phyloP scores from a whole-genome alignment of 1,284 basidiomycete genomes.

The Puccinia novopanici region DNA sequence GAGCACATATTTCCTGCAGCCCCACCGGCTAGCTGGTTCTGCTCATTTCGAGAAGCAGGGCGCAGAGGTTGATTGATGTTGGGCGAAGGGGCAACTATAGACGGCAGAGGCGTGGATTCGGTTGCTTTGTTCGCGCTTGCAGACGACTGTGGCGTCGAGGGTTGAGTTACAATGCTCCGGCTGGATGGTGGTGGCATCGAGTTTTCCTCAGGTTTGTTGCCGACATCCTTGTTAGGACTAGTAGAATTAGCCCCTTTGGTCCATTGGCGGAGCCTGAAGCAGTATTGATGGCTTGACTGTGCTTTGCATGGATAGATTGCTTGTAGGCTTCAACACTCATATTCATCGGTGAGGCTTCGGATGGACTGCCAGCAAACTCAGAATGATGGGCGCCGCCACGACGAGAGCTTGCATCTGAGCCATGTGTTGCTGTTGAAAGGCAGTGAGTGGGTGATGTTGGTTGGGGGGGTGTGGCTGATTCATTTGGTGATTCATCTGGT shows the following conservation, averaged over 20 bases:
- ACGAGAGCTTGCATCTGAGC: slow-evolving; percentile 31
- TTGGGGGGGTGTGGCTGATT: slow-evolving; percentile 3
- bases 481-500: slow-evolving; percentile 1
- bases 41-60: slow-evolving; percentile 8
- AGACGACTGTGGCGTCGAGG: slow-evolving; percentile 40
- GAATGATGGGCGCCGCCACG: not conserved
- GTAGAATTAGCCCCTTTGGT: not conserved
- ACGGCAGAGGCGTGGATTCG: slow-evolving; percentile 26
- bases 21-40: slow-evolving; percentile 3
- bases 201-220: slow-evolving; percentile 14
- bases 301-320: slow-evolving; percentile 41
- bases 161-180: slow-evolving; percentile 24
- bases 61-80: slow-evolving; percentile 27
- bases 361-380: slow-evolving; percentile 15
- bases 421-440: slow-evolving; percentile 29
- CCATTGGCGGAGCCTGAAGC: slow-evolving; percentile 8
- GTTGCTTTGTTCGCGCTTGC: slow-evolving; percentile 24
- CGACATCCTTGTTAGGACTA: slow-evolving; percentile 22
- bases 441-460: not conserved
- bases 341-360: slow-evolving; percentile 9
- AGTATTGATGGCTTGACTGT: slow-evolving; percentile 34
- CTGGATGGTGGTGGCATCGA: slow-evolving; percentile 31
- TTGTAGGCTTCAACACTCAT: slow-evolving; percentile 44
- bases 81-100: slow-evolving; percentile 38
- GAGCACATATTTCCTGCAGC: not conserved